Evolutionary conservation across 805 yeast genomes (phyloP).

Genomic region (Sugiyamaella floridensis): DNA sequence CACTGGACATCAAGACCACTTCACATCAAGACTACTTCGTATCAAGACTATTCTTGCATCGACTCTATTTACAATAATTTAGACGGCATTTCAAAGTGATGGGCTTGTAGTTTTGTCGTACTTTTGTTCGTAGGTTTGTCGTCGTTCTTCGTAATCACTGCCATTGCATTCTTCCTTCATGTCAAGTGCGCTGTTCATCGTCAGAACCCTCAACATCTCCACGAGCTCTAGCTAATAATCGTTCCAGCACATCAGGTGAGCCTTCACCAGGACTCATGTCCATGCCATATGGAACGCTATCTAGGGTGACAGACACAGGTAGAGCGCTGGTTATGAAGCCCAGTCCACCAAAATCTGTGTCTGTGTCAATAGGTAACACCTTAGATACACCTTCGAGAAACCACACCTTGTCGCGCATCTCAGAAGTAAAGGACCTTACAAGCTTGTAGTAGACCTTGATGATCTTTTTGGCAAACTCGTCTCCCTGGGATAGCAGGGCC

Average conservation of each 20-base stretch:
- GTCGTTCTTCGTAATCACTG: background rate
- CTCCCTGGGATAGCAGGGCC: conserved; percentile 74
- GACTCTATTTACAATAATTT: background rate
- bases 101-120: background rate
- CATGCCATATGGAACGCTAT: background rate
- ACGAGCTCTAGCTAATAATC: background rate
- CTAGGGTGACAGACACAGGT: conserved; percentile 12
- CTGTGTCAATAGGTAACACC: conserved; percentile 86
- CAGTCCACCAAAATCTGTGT: conserved; percentile 30
- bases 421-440: conserved; percentile 72
- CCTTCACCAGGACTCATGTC: background rate
- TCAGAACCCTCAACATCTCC: no score
- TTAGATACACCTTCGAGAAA: conserved; percentile 81
- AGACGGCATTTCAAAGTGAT: background rate
- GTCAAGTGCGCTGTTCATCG: no score
- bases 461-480: conserved; percentile 79
- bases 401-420: conserved; percentile 88
- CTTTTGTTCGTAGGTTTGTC: no score
- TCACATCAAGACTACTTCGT: no score
- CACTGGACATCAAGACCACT: no score
- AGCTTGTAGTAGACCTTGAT: conserved; percentile 83
- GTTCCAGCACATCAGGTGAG: background rate
- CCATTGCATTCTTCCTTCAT: background rate
- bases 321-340: conserved; percentile 22
- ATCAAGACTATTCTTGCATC: no score